phyloP scores from a whole-genome alignment of 495 filamentous ascomycete genomes.

The Acidiella bohemica region DNA sequence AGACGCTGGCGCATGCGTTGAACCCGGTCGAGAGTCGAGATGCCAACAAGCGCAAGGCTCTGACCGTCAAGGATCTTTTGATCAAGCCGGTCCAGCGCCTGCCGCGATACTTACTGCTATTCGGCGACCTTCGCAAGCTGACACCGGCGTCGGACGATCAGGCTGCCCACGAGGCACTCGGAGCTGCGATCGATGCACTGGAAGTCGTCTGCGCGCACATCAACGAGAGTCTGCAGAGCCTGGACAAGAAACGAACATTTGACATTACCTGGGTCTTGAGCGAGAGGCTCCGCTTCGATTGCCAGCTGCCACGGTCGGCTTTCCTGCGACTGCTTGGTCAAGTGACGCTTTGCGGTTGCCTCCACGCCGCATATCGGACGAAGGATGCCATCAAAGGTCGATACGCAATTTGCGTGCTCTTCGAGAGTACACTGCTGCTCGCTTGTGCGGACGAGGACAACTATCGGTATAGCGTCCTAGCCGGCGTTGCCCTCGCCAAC shows the following conservation, averaged over 20 bases:
- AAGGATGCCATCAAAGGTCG: slow-evolving; percentile 51
- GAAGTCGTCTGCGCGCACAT: slow-evolving; percentile 59
- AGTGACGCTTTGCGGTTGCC: slow-evolving; percentile 68
- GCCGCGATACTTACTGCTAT: slow-evolving; percentile 82
- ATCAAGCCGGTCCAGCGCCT: slow-evolving; percentile 96
- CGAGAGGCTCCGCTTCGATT: slow-evolving; percentile 58
- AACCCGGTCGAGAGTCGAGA: slow-evolving; percentile 52
- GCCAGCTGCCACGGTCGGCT: slow-evolving; percentile 43
- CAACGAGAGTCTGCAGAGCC: slow-evolving; percentile 54
- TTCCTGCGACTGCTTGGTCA: slow-evolving; percentile 65
- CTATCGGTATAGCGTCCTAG: slow-evolving; percentile 56
- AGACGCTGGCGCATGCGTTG: slow-evolving; percentile 66
- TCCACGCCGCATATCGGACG: slow-evolving; percentile 73
- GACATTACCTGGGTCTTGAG: slow-evolving; percentile 68
- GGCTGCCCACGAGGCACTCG: slow-evolving; percentile 61
- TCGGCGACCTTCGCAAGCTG: slow-evolving; percentile 64
- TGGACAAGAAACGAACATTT: slow-evolving; percentile 30
- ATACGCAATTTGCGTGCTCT: slow-evolving; percentile 82
- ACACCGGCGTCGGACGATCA: slow-evolving; percentile 78
- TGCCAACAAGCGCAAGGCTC: slow-evolving; percentile 52
- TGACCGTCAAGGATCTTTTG: slow-evolving; percentile 72
- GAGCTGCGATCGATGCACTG: slow-evolving; percentile 56
- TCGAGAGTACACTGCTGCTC: slow-evolving; percentile 66
- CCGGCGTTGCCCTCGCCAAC: slow-evolving; percentile 56
- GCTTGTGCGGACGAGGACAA: slow-evolving; percentile 49